phyloP scores from a whole-genome alignment of 345 rosid genomes.

The Leavenworthia alabamica region DNA sequence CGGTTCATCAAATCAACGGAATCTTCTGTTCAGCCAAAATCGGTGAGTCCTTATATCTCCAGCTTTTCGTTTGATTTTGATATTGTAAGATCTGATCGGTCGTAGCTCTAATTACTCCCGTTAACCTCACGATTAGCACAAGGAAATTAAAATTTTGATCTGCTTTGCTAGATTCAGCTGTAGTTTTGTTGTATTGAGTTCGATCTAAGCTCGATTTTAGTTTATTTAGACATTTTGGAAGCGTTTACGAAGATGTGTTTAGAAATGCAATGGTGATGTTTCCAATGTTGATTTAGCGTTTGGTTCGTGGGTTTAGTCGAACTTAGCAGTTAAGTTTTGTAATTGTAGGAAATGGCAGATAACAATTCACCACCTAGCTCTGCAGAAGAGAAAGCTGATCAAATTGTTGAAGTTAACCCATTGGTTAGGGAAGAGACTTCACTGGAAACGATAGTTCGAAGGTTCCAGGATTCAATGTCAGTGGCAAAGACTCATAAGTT shows the following conservation, averaged over 20 bases:
- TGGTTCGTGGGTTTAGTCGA: background rate
- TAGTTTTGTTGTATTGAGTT: background rate
- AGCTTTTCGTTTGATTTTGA: background rate
- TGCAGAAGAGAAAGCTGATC: conserved; percentile 46
- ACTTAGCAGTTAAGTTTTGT: conserved; percentile 13
- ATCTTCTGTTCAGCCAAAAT: background rate
- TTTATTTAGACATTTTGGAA: background rate
- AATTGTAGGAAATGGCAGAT: conserved; percentile 48
- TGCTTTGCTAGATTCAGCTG: background rate
- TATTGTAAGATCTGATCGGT: conserved; percentile 21
- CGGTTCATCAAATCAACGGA: background rate
- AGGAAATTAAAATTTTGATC: background rate
- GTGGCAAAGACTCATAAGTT: conserved; percentile 59
- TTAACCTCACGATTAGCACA: background rate
- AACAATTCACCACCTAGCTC: conserved; percentile 45
- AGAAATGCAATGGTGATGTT: background rate
- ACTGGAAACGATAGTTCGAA: conserved; percentile 51
- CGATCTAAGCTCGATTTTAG: background rate
- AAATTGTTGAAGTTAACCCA: conserved; percentile 34
- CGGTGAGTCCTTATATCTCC: conserved; percentile 13
- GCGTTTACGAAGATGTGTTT: background rate
- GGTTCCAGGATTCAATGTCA: conserved; percentile 61
- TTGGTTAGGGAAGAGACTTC: conserved; percentile 42
- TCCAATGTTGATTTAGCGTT: background rate
- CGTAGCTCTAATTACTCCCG: background rate